Conservation (phyloP, 2,329 filamentous ascomycete genomes). For the Alternaria tenuissima region DNA sequence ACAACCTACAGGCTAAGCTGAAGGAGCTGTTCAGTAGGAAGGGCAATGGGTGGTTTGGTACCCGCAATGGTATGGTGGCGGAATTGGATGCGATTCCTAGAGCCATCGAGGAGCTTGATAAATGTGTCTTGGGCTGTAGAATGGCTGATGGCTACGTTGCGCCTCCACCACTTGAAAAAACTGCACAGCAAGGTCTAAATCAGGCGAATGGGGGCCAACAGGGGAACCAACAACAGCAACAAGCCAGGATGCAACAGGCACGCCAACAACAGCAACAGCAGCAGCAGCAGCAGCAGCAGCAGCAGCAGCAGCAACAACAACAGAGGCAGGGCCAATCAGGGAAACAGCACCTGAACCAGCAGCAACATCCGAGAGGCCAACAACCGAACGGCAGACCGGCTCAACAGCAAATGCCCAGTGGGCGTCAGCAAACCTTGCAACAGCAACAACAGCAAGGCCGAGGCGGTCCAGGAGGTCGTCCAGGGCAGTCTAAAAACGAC, state of each 20-base stretch:
- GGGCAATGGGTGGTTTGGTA: conserved; percentile 49
- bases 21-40: conserved; percentile 42
- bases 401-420: conserved; percentile 16
- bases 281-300: neutral
- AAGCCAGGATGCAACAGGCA: conserved; percentile 12
- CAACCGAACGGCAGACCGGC: conserved; percentile 13
- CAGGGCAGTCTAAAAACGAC: conserved; percentile 21
- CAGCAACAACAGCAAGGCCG: conserved; percentile 16
- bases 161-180: conserved; percentile 25
- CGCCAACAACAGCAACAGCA: conserved; percentile 18
- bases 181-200: conserved; percentile 5
- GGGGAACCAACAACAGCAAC: conserved; percentile 13
- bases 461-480: conserved; percentile 12
- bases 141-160: conserved; percentile 39
- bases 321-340: conserved; percentile 4
- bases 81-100: conserved; percentile 45
- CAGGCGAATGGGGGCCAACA: conserved; percentile 14
- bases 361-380: conserved; percentile 23
- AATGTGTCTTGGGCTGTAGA: conserved; percentile 46
- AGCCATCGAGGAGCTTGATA: conserved; percentile 50
- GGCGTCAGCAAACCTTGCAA: conserved; percentile 7
- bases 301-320: conserved; percentile 21
- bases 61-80: conserved; percentile 50
- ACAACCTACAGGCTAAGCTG: conserved; percentile 43
- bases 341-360: conserved; percentile 17